Percentiles rank a stretch among this genome's conserved stretches.
These are phyloP conservation scores for Monosporascus sp. DNA, from an alignment of 2,329 filamentous ascomycete genomes.

Conservation along the genomic window DNA sequence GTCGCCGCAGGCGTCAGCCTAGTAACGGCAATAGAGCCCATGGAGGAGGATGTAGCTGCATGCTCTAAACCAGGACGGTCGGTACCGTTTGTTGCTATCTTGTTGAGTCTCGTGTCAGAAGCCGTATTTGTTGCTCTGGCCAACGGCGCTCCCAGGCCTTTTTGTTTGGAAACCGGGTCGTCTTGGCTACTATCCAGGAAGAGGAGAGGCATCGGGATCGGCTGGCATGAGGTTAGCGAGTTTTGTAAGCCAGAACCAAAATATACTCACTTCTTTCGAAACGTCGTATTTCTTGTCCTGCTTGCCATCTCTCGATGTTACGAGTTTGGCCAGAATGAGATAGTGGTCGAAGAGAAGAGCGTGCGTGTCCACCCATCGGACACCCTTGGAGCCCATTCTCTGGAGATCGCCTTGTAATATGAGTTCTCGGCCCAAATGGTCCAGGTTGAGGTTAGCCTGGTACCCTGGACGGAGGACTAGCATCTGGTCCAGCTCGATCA, in stretches of 20 bases:
- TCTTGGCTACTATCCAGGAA: conserved; percentile 91
- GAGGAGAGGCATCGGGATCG: conserved; percentile 93
- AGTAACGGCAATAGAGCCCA: conserved; percentile 44
- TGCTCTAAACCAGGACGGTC: conserved; percentile 62
- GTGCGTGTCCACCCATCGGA: conserved; percentile 91
- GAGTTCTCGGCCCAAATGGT: conserved; percentile 88
- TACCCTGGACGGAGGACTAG: conserved; percentile 83
- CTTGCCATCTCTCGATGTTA: conserved; percentile 61
- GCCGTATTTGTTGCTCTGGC: conserved; percentile 58
- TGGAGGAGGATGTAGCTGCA: conserved; percentile 61
- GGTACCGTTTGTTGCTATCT: conserved; percentile 46
- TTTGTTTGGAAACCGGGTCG: conserved; percentile 80
- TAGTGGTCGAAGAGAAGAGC: conserved; percentile 96
- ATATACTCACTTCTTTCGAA: conserved; percentile 68
- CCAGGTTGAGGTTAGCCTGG: conserved; percentile 83
- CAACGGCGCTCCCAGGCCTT: conserved; percentile 63
- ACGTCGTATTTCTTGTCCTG: conserved; percentile 89
- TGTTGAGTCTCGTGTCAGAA: conserved; percentile 54
- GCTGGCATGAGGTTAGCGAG: conserved; percentile 39
- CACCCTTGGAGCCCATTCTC: conserved; percentile 80
- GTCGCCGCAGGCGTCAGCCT: conserved; percentile 38
- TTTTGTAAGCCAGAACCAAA: background rate
- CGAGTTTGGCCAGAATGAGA: conserved; percentile 82
- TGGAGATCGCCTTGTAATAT: conserved; percentile 87
- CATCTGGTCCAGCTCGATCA: conserved; percentile 79